Conservation (phyloP, 148 eudicot genomes). For the Polygonum maritimum region DNA sequence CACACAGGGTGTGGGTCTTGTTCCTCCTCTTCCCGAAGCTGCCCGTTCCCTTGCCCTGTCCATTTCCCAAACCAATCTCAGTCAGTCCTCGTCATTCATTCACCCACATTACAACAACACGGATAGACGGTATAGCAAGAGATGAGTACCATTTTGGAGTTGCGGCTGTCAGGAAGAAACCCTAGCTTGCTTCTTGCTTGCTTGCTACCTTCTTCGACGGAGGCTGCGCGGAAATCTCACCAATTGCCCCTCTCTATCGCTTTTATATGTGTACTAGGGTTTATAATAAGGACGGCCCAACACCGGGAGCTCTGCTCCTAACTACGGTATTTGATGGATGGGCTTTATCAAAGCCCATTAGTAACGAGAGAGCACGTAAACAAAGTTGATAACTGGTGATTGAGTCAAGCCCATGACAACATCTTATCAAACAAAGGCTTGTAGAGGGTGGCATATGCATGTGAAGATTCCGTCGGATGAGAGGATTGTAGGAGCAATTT, state of each 20-base stretch:
- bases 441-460: too few relatives aligned
- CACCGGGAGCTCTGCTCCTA: too few relatives aligned
- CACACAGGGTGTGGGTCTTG: constrained; percentile 56
- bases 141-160: neutral
- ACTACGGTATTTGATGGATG: too few relatives aligned
- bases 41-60: constrained; percentile 44
- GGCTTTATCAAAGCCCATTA: neutral
- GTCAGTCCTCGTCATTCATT: too few relatives aligned
- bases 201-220: neutral
- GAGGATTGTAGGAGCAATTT: too few relatives aligned
- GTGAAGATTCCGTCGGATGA: too few relatives aligned
- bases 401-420: too few relatives aligned
- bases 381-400: too few relatives aligned
- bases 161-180: neutral
- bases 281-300: neutral
- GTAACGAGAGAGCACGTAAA: too few relatives aligned
- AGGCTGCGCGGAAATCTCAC: neutral
- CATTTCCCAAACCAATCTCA: neutral
- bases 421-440: too few relatives aligned
- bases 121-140: neutral
- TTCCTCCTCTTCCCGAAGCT: constrained; percentile 61
- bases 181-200: neutral
- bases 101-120: too few relatives aligned
- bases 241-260: neutral
- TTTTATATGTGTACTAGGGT: neutral